Percentiles rank a stretch among this genome's conserved stretches.
phyloP scores from a whole-genome alignment of 805 yeast genomes.

The Candida coquimbonensis region DNA sequence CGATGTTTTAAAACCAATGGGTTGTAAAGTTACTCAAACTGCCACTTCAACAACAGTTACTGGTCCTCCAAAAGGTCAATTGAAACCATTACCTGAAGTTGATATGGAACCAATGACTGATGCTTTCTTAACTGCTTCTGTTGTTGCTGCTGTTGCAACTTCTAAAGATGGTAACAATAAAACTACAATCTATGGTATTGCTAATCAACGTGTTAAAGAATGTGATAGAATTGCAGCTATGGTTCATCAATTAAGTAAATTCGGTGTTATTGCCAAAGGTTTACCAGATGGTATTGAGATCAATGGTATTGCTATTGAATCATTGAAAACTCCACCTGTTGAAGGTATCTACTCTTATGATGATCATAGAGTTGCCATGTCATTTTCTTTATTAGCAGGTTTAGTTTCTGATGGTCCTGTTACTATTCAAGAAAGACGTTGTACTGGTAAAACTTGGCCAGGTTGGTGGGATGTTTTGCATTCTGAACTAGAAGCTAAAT shows the following conservation, averaged over 20 bases:
- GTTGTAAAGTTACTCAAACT: constrained; percentile 81
- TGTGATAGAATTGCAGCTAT: constrained; percentile 95
- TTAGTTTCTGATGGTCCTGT: constrained; percentile 48
- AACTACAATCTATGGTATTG: constrained; percentile 89
- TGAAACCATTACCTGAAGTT: constrained; percentile 65
- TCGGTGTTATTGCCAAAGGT: constrained; percentile 82
- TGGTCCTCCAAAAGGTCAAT: constrained; percentile 69
- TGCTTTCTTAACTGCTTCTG: constrained; percentile 94
- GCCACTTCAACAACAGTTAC: constrained; percentile 84
- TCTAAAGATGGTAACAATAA: constrained; percentile 34
- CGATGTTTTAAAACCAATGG: constrained; percentile 92
- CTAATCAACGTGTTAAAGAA: constrained; percentile 96
- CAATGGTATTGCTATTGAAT: constrained; percentile 51
- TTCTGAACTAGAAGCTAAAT: constrained; percentile 50
- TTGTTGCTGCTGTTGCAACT: constrained; percentile 89
- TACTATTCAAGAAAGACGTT: constrained; percentile 74
- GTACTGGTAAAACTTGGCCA: constrained; percentile 99
- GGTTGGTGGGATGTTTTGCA: constrained; percentile 98
- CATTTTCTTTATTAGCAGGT: constrained; percentile 83
- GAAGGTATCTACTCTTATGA: constrained; percentile 74
- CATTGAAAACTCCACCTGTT: constrained; percentile 49
- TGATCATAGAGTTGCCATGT: constrained; percentile 98
- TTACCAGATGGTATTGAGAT: constrained; percentile 90
- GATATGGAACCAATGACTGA: constrained; percentile 99
- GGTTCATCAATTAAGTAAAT: constrained; percentile 81